A percentile compares a stretch with the other conserved stretches of the same genome.
Conservation (phyloP, 768 basidiomycete genomes). For the Lactarius psammicola region DNA sequence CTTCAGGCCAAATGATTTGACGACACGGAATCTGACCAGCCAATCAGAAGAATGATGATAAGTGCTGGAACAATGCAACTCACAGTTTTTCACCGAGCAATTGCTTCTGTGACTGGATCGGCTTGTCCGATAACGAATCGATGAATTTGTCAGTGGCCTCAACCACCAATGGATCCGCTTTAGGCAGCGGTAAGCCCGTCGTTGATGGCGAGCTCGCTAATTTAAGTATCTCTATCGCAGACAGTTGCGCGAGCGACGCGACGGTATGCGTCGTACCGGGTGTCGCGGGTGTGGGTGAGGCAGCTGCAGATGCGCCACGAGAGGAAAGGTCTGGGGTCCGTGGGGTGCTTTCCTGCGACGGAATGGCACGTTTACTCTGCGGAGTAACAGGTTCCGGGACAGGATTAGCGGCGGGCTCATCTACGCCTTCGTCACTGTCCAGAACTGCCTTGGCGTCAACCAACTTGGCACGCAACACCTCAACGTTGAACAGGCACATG, state of each 20-base stretch:
- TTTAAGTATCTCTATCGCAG: slow-evolving; percentile 72
- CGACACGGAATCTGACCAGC: slow-evolving; percentile 45
- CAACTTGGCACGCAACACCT: slow-evolving; percentile 73
- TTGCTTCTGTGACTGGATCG: slow-evolving; percentile 83
- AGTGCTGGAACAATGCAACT: slow-evolving; percentile 33
- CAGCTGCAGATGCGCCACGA: slow-evolving; percentile 66
- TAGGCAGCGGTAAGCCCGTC: slow-evolving; percentile 38
- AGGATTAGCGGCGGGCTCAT: slow-evolving; percentile 38
- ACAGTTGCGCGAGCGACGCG: slow-evolving; percentile 64
- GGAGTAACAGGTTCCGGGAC: slow-evolving; percentile 52
- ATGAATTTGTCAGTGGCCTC: slow-evolving; percentile 60
- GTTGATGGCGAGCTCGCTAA: slow-evolving; percentile 52
- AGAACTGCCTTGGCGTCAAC: slow-evolving; percentile 80
- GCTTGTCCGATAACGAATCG: slow-evolving; percentile 64
- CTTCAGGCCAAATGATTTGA: slow-evolving; percentile 81
- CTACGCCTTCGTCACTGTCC: slow-evolving; percentile 65
- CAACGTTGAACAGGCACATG: slow-evolving; percentile 86
- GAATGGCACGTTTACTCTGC: slow-evolving; percentile 48
- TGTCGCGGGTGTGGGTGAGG: slow-evolving; percentile 66
- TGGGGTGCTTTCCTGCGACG: slow-evolving; percentile 50
- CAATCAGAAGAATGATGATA: background rate
- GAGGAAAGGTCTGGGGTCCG: slow-evolving; percentile 77
- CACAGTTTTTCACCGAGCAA: slow-evolving; percentile 75
- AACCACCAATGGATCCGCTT: slow-evolving; percentile 34
- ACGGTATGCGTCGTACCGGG: slow-evolving; percentile 62